Percentiles rank a stretch among this genome's conserved stretches.
Evolutionary conservation across 495 filamentous ascomycete genomes (phyloP).

Genomic region (Xylaria telfairii): DNA sequence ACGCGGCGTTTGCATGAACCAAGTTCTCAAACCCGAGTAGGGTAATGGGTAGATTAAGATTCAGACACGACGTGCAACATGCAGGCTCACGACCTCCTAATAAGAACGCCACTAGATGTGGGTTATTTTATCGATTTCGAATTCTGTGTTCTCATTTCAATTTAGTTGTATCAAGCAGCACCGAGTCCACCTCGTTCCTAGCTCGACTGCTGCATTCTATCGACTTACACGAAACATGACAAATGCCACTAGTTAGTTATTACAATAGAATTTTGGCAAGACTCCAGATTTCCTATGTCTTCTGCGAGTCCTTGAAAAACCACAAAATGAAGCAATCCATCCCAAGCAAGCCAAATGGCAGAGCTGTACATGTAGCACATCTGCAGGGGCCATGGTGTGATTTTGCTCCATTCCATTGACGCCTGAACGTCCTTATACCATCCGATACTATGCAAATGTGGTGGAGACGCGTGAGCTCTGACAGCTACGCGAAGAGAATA

Average conservation of each 20-base stretch:
- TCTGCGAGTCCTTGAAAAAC: conserved; percentile 10
- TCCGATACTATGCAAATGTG: conserved; percentile 27
- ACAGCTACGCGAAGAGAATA: conserved; percentile 14
- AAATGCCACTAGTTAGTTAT: conserved; percentile 28
- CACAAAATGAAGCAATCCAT: conserved; percentile 16
- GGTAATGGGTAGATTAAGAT: background rate
- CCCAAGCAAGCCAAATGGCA: conserved; percentile 12
- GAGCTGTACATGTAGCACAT: conserved; percentile 15
- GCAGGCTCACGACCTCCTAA: background rate
- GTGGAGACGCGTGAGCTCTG: background rate
- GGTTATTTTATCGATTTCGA: background rate
- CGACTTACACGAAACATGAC: conserved; percentile 19
- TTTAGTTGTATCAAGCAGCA: background rate
- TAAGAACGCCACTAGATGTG: background rate
- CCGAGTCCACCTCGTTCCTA: background rate
- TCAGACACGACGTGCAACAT: background rate
- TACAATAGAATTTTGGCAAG: conserved; percentile 20
- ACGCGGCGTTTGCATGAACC: background rate
- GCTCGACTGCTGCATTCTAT: conserved; percentile 22
- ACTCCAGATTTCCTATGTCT: conserved; percentile 20
- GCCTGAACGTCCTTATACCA: conserved; percentile 23
- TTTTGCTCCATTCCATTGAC: conserved; percentile 18
- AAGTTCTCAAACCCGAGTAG: background rate
- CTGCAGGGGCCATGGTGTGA: conserved; percentile 8
- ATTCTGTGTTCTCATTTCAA: conserved; percentile 2